Conservation (phyloP, 768 basidiomycete species). For the Mycena galopus region DNA sequence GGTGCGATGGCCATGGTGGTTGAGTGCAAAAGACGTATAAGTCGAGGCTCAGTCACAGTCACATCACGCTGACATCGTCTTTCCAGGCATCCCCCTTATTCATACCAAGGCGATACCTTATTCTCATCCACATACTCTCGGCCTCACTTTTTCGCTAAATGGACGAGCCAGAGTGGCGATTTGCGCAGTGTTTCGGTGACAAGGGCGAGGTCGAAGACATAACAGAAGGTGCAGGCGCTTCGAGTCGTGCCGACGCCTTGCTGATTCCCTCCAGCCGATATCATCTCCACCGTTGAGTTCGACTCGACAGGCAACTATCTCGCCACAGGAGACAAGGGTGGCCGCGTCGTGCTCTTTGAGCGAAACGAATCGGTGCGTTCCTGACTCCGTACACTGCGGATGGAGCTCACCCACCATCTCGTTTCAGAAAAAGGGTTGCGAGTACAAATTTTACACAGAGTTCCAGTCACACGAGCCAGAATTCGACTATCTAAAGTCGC, state of each 20-base stretch:
- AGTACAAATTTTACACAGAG: conserved; percentile 99
- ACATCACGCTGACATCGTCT: too few relatives aligned
- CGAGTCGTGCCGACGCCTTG: conserved; percentile 16
- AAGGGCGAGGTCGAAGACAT: conserved; percentile 99
- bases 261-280: conserved; percentile 80
- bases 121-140: background rate
- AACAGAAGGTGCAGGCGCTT: conserved; percentile 82
- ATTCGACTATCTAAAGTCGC: conserved; percentile 99
- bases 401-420: conserved; percentile 34
- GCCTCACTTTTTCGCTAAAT: conserved; percentile 53
- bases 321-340: conserved; percentile 99
- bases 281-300: conserved; percentile 99
- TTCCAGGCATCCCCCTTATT: conserved; percentile 42
- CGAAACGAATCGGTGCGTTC: conserved; percentile 92
- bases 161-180: conserved; percentile 97
- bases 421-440: conserved; percentile 96
- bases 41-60: too few relatives aligned
- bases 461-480: conserved; percentile 99
- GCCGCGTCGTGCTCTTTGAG: conserved; percentile 98
- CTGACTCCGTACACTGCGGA: conserved; percentile 41
- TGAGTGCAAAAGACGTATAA: conserved; percentile 9
- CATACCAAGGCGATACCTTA: conserved; percentile 7
- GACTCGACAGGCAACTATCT: conserved; percentile 99
- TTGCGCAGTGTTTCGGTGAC: conserved; percentile 99
- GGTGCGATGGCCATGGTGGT: conserved; percentile 85